Percentiles rank a stretch among this genome's conserved stretches.
phyloP scores from a whole-genome alignment of 345 rosid genomes.

The Mercurialis annua region DNA sequence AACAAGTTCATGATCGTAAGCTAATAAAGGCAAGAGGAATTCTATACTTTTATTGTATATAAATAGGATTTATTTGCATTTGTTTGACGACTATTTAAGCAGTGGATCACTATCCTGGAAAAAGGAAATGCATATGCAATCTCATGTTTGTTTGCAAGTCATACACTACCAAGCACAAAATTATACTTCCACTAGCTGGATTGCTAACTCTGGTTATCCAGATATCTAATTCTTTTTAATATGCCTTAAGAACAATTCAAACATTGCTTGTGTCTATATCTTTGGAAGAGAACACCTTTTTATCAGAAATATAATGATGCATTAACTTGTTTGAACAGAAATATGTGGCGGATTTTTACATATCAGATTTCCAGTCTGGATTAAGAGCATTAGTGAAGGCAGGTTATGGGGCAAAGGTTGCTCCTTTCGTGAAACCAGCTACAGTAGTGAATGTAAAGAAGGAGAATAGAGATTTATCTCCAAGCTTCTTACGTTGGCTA shows the following conservation, averaged over 20 bases:
- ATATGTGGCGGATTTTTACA: constrained; percentile 82
- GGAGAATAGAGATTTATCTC: constrained; percentile 62
- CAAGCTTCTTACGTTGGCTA: constrained; percentile 75
- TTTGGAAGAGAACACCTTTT: neutral
- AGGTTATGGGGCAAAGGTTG: constrained; percentile 85
- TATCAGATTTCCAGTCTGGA: constrained; percentile 92
- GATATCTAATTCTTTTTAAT: neutral
- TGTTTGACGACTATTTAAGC: neutral
- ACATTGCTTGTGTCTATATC: neutral
- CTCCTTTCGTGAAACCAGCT: constrained; percentile 67
- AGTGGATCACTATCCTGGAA: neutral
- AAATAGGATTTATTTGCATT: neutral
- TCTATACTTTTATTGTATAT: neutral
- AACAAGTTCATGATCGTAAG: neutral
- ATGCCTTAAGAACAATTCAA: neutral
- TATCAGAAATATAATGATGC: neutral
- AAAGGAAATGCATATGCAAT: neutral
- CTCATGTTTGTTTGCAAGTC: neutral
- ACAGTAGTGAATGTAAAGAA: constrained; percentile 62
- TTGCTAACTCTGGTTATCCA: neutral
- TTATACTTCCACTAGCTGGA: neutral
- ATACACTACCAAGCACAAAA: neutral
- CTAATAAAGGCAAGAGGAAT: neutral
- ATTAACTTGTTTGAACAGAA: constrained; percentile 48
- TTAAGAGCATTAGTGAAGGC: constrained; percentile 88